Evolutionary conservation across 208 protist genomes (phyloP).

Genomic region (Trypanosoma scelopori): DNA sequence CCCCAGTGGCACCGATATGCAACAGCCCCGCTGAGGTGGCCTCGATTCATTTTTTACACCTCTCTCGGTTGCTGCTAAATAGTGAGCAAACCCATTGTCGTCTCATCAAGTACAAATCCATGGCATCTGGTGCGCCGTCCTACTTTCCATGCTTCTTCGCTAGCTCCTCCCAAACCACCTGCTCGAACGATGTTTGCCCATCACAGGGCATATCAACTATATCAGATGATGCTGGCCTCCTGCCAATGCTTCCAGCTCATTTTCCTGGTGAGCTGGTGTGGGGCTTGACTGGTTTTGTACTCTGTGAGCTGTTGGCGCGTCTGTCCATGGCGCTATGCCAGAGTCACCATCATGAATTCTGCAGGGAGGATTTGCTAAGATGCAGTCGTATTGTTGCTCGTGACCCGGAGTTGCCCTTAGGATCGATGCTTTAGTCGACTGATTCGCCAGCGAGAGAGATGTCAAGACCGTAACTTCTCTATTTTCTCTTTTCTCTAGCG

Average conservation of each 20-base stretch:
- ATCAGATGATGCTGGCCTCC: slow-evolving; percentile 44
- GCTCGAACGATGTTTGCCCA: slow-evolving; percentile 24
- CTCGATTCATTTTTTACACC: slow-evolving; percentile 83
- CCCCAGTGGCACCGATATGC: slow-evolving; percentile 36
- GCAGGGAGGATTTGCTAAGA: slow-evolving; percentile 27
- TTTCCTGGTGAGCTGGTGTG: slow-evolving; percentile 85
- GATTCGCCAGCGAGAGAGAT: background rate
- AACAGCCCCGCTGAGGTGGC: slow-evolving; percentile 73
- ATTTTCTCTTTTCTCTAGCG: background rate
- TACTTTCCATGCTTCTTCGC: slow-evolving; percentile 88
- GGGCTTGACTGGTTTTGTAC: slow-evolving; percentile 77
- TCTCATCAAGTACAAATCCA: slow-evolving; percentile 46
- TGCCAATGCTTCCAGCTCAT: slow-evolving; percentile 56
- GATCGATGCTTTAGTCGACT: slow-evolving; percentile 9
- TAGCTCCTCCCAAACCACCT: slow-evolving; percentile 33
- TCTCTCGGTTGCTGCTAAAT: slow-evolving; percentile 59
- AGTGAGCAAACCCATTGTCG: slow-evolving; percentile 55
- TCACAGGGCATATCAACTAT: slow-evolving; percentile 25
- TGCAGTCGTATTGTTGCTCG: slow-evolving; percentile 41
- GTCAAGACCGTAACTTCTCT: background rate
- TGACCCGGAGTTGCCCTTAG: slow-evolving; percentile 19
- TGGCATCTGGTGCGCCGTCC: slow-evolving; percentile 28
- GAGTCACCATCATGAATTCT: slow-evolving; percentile 13
- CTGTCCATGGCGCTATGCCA: slow-evolving; percentile 38
- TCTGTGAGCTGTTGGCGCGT: slow-evolving; percentile 68